Evolutionary conservation across 108 stramenopile genomes (phyloP).

Genomic region (Cyclostephanos tholiformis): DNA sequence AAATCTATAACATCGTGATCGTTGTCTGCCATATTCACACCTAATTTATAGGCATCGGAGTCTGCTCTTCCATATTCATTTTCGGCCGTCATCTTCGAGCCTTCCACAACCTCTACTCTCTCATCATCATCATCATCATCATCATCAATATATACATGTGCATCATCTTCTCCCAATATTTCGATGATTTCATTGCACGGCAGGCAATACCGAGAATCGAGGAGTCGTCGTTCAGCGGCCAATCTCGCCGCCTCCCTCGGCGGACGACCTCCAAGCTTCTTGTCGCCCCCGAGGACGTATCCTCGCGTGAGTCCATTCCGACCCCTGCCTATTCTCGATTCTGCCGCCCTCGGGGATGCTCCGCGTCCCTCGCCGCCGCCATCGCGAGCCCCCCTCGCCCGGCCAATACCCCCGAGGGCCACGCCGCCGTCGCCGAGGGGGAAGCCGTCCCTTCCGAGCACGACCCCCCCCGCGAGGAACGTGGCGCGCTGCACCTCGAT

Average conservation of each 20-base stretch:
- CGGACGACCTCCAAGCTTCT: neutral
- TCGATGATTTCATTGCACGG: slow-evolving; percentile 56
- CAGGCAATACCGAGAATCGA: slow-evolving; percentile 53
- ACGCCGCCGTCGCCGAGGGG: slow-evolving; percentile 25
- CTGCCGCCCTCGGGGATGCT: slow-evolving; percentile 26
- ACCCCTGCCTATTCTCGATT: slow-evolving; percentile 9
- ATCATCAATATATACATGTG: neutral
- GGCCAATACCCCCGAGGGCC: slow-evolving; percentile 6
- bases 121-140: slow-evolving; percentile 31
- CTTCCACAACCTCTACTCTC: slow-evolving; percentile 5
- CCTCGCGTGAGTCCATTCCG: slow-evolving; percentile 13
- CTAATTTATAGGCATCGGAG: neutral
- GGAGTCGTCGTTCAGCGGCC: slow-evolving; percentile 46
- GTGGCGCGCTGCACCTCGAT: slow-evolving; percentile 69
- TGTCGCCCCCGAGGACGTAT: slow-evolving; percentile 25
- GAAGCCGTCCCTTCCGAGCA: slow-evolving; percentile 49
- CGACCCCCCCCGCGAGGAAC: slow-evolving; percentile 47
- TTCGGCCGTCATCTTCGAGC: slow-evolving; percentile 7
- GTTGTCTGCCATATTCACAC: neutral
- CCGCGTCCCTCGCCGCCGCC: slow-evolving; percentile 4
- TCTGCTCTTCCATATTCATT: neutral
- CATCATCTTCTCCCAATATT: slow-evolving; percentile 42
- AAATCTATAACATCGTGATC: slow-evolving; percentile 3
- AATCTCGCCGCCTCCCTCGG: slow-evolving; percentile 48
- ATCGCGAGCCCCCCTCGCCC: neutral